These are phyloP conservation scores for Akanthomyces dipterigenus DNA, from an alignment of 2,329 filamentous ascomycete genomes.

Conservation along the genomic window DNA sequence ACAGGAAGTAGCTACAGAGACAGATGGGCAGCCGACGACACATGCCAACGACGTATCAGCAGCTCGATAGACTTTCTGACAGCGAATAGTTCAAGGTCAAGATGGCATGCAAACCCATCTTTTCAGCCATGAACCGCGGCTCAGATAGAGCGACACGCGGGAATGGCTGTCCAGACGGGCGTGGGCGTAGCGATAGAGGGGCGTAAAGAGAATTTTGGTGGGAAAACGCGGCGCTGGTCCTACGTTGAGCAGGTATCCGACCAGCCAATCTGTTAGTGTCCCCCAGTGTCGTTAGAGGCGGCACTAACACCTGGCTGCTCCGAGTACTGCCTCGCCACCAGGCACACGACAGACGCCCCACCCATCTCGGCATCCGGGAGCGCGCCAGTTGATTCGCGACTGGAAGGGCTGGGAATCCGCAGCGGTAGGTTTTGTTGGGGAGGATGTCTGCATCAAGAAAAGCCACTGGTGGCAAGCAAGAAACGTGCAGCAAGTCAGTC, in stretches of 20 bases:
- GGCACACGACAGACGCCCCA: constrained; percentile 11
- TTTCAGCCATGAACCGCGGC: neutral
- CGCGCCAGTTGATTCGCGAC: constrained; percentile 10
- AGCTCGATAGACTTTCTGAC: no score
- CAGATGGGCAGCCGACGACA: neutral
- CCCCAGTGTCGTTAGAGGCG: no score
- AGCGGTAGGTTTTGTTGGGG: constrained; percentile 7
- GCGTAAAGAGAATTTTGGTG: neutral
- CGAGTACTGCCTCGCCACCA: neutral
- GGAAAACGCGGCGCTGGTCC: neutral
- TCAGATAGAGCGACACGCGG: neutral
- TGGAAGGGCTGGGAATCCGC: neutral
- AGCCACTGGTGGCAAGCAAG: no score
- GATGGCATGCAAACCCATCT: neutral
- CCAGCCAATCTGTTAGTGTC: neutral
- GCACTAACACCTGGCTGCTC: neutral
- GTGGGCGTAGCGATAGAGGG: neutral
- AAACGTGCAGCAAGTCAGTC: no score
- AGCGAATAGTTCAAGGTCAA: neutral
- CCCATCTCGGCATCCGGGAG: constrained; percentile 9
- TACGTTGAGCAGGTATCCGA: neutral
- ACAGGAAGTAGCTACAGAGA: neutral
- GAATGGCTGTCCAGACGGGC: neutral
- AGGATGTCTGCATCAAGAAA: neutral
- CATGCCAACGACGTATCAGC: neutral